Conservation (phyloP, 495 filamentous ascomycete species). For the Penicillium salamii region DNA sequence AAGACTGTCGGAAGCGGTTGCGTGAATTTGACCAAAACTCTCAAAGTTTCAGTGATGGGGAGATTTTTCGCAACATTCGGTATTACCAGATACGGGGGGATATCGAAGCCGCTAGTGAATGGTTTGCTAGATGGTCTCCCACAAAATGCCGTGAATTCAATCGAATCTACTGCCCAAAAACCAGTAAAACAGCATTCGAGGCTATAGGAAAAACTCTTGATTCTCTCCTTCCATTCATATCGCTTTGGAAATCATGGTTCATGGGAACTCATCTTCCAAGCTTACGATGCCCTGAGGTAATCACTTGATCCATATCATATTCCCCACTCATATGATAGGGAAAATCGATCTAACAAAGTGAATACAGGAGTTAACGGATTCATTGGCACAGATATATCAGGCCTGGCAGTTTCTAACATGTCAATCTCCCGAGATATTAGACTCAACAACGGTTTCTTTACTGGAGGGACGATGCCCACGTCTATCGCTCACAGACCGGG, state of each 20-base stretch:
- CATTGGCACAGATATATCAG: not conserved
- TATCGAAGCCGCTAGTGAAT: conserved; percentile 2
- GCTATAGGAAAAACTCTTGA: conserved; percentile 2
- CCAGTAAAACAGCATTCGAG: not conserved
- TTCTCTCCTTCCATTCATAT: conserved; percentile 6
- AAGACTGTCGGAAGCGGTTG: conserved; percentile 2
- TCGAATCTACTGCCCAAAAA: conserved; percentile 3
- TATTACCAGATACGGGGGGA: conserved; percentile 9
- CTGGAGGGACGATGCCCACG: conserved; percentile 17
- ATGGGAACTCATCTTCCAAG: conserved; percentile 10
- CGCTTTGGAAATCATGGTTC: conserved; percentile 6
- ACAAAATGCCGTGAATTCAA: conserved; percentile 13
- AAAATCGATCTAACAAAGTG: not conserved
- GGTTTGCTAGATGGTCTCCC: conserved; percentile 12
- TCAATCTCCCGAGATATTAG: conserved; percentile 2
- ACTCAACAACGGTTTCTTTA: conserved; percentile 13
- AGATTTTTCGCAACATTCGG: conserved; percentile 10
- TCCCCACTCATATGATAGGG: too few relatives aligned
- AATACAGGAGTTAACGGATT: conserved; percentile 9
- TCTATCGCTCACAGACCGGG: conserved; percentile 16
- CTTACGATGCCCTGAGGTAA: conserved; percentile 8
- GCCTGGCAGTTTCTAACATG: conserved; percentile 2
- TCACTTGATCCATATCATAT: too few relatives aligned
- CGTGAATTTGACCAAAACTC: conserved; percentile 3
- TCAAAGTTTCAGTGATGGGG: conserved; percentile 6